Evolutionary conservation across 163 green algal species (phyloP), one percentile per base, ranked within the genome.

Genomic region (Scenedesmus sp.): DNA sequence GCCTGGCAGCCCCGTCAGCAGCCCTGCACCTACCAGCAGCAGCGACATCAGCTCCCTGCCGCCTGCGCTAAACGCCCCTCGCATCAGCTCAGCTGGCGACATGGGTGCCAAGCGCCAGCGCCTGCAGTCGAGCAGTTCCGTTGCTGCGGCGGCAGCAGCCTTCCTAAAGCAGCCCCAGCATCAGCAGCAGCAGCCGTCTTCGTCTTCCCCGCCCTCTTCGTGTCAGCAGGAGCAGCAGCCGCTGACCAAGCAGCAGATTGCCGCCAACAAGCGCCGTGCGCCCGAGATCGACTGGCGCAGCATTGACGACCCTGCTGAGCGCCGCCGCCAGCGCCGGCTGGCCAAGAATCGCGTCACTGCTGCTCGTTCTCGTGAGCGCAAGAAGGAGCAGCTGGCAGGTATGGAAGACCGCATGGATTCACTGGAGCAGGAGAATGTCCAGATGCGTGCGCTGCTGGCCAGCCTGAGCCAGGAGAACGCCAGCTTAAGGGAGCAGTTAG

Each of bases 331-430:
- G 91, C 92, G 92, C 0, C 92, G 96, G 0, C 76, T 97, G 77
- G 94, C 94, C 18, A 96, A 96, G 85, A 98, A 98, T 89, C 95
- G 96, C 5, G 76, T 95, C 1, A 97, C 96, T 0, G 96, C 96
- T 3, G 96, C 96, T 55, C 34, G 85, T 13, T 90, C 85, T 1
- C 94, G 95, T 56, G 93, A 96, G 88, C 92, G 95, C 54, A 96
- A 96, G 91, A 96, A 96, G 91, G 92, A 89, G 18, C 92, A 95
- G 92, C 92, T 94, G 94, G 55, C 88, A 5, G 94, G 94, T 79
- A 89, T 96, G 82, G 95, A 96, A 84, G 89, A 83, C 18, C 66
- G 52, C 73, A 60, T 93, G 85, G 34, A 90, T 46, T 46, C 16
- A 16, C 82, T 96, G 83, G 93, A 94, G 86, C 81, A 60, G 23